Percentiles rank a stretch among this genome's conserved stretches.
These are phyloP conservation scores for Ceratocystiopsis minuta DNA, from an alignment of 2,329 filamentous ascomycete species.

Conservation along the genomic window DNA sequence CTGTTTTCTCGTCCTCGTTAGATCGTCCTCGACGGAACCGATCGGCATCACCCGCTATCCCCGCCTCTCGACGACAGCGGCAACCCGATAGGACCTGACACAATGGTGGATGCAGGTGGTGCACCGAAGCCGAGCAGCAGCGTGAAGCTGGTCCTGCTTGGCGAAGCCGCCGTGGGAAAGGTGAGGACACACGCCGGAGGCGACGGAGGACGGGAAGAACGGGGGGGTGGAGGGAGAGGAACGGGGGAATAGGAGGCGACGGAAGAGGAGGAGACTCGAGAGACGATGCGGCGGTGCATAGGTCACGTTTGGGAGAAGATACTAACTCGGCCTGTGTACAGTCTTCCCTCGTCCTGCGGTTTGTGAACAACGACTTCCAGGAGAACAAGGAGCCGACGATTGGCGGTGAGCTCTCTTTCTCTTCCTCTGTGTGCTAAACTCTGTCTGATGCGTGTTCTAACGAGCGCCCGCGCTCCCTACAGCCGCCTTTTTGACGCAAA, in stretches of 20 bases:
- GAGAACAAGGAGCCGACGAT: constrained; percentile 99
- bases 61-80: neutral
- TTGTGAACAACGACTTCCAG: constrained; percentile 99
- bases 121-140: constrained; percentile 91
- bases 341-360: constrained; percentile 94
- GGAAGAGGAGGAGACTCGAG: too few species aligned
- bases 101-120: constrained; percentile 52
- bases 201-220: constrained; percentile 4
- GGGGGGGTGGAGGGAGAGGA: too few species aligned
- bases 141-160: constrained; percentile 95
- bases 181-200: constrained; percentile 28
- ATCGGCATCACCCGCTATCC: neutral
- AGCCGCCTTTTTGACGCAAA: constrained; percentile 97
- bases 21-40: too few species aligned
- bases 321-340: constrained; percentile 18
- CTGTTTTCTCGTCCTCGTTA: too few species aligned
- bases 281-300: too few species aligned
- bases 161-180: constrained; percentile 97
- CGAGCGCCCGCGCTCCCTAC: constrained; percentile 4
- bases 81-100: neutral
- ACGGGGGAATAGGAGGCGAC: too few species aligned
- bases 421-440: constrained; percentile 1
- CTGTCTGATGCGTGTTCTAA: neutral
- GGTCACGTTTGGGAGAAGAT: too few species aligned
- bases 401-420: constrained; percentile 46